A percentile compares a stretch with the other conserved stretches of the same genome.
Evolutionary conservation across 768 basidiomycete genomes (phyloP).

Genomic region (Podaxis sp.): DNA sequence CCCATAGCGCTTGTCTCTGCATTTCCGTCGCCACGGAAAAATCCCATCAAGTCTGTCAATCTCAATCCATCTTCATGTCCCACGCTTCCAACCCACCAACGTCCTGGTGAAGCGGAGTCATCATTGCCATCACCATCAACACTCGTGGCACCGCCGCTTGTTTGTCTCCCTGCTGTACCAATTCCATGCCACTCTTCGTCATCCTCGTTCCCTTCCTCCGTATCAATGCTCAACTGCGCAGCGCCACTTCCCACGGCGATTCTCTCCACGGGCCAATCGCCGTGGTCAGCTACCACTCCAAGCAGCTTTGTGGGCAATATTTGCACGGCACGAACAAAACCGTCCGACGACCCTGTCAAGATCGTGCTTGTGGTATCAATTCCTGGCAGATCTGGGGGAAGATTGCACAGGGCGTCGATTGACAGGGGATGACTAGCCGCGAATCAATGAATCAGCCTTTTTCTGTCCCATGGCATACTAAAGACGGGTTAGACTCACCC

Average conservation of each 20-base stretch:
- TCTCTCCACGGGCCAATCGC: slow-evolving; percentile 89
- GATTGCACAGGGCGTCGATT: slow-evolving; percentile 78
- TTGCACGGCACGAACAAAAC: slow-evolving; percentile 82
- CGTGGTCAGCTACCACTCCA: slow-evolving; percentile 89
- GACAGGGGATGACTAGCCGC: slow-evolving; percentile 80
- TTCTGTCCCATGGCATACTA: not conserved
- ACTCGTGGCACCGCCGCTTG: slow-evolving; percentile 1
- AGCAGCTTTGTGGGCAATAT: slow-evolving; percentile 87
- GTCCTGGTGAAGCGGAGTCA: slow-evolving; percentile 21
- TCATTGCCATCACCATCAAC: slow-evolving; percentile 21
- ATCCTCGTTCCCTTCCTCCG: slow-evolving; percentile 18
- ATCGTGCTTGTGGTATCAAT: slow-evolving; percentile 68
- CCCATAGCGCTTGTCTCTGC: slow-evolving; percentile 29
- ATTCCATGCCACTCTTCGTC: slow-evolving; percentile 19
- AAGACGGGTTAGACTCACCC: slow-evolving; percentile 50
- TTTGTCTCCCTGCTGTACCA: slow-evolving; percentile 9
- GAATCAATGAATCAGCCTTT: slow-evolving; percentile 8
- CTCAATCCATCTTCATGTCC: slow-evolving; percentile 87
- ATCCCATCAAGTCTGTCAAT: slow-evolving; percentile 79
- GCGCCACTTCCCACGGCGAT: slow-evolving; percentile 57
- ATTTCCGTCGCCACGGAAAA: slow-evolving; percentile 50
- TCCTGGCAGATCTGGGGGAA: slow-evolving; percentile 61
- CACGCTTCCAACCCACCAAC: slow-evolving; percentile 89
- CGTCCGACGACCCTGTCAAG: slow-evolving; percentile 91
- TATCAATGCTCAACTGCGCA: slow-evolving; percentile 28